Base-by-base conservation (phyloP, 495 filamentous ascomycete species). In the Durotheca rogersii region DNA sequence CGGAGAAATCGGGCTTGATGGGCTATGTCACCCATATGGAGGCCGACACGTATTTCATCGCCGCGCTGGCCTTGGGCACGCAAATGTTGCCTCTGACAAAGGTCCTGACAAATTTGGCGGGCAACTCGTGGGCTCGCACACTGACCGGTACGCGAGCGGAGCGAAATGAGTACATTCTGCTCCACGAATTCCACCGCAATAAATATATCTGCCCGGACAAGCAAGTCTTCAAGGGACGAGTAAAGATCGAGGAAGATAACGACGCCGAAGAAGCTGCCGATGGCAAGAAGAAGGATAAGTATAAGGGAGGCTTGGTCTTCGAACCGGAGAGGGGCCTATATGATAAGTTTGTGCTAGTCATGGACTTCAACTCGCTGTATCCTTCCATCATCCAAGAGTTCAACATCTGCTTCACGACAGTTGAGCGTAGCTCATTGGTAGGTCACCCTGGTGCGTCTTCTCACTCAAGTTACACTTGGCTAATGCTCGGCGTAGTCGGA, bases 281-380 rank as follows among this genome's bases (percentile, higher is more conserved):
- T 60, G 75, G 68, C 30, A 93, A 90, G 72, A 98, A 96, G 78
- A 98, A 96, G 66, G 93, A 98, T 67, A 98, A 97, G 67, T 98
- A 86, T 72, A 96, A 98, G 71, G 93, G 93, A 62, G 93, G 93
- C 75, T 79, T 98, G 32, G 93, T 98, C 49, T 98, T 98, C 59
- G 93, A 98, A 64, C 93, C 93, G 10, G 92, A 97, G 67, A 96
- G 88, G 66, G 93, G 94, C 6, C 78, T 98, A 17, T 97, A 97
- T 62, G 94, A 98, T 75, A 91, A 88, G 68, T 95, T 92, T 61
- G 84, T 98, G 20, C 80, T 98, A 15, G 93, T 98, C 65, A 98
- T 98, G 93, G 93, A 98, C 73, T 98, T 97, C 75, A 98, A 98
- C 80, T 95, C 90, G 68, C 75, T 98, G 58, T 98, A 98, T 61